Evolutionary conservation across 148 eudicot genomes (phyloP), one percentile per base, ranked within the genome.

Genomic region (Fagopyrum homotropicum): DNA sequence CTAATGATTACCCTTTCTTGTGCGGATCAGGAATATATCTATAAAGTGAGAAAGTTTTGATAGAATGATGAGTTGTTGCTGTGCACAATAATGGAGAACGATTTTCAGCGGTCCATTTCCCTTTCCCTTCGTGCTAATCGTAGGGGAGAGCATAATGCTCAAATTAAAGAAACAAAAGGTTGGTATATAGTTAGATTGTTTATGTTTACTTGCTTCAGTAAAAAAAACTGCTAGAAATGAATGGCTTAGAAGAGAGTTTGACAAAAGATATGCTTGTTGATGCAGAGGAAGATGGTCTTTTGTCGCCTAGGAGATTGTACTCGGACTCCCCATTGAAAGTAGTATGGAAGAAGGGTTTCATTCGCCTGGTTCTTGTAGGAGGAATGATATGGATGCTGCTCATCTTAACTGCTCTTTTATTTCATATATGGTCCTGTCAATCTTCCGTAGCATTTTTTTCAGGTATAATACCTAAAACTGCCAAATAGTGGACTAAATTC

Each of bases 401-500:
- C 69, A 90, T 95, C 83, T 90, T 92, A 55, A 75, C 77, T 74
- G 97, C 80, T 51, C 80, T 92, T 19, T 69, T 88, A 63, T 84
- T 95, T 76, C 98, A 95, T 75, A 78, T 90, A 30, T 95, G 98
- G 98, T 90, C 98, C 73, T 95, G 99, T 84, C 98, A 92, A 76
- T 92, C 99, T 60, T 92, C 99, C 9, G 17, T 92, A 19, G 82
- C 87, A 71, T 92, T 95, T 84, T 82, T 95, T 87, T 89, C 99
- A 86, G 99, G 99, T 92, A 86, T 77, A 64, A 51, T 73, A 40
- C 12, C 71, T 43, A 14, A 12, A 74, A 43, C 46, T 66, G 17
- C 15, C 46, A 40, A 66, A 66, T 35, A 12, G 6, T 6, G 19
- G 19, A 43, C 5, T 46, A 5, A 12, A 17, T 66, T 66, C 12